Evolutionary conservation across 1,284 basidiomycete genomes (phyloP).

Genomic region (Ceratobasidium sp.): DNA sequence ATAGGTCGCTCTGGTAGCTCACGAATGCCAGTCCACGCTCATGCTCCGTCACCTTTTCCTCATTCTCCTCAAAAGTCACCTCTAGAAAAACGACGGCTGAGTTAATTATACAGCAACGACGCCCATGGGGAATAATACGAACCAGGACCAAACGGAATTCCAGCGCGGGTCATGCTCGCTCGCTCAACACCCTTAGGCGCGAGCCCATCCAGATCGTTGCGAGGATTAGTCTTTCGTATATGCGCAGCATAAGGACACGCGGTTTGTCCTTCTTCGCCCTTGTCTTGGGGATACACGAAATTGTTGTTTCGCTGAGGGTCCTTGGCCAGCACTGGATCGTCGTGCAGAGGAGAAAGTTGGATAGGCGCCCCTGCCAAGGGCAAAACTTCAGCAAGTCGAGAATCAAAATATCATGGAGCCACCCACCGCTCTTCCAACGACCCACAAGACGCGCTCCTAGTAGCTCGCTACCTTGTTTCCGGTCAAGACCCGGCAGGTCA

Average conservation of each 20-base stretch:
- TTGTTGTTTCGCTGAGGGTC: slow-evolving; percentile 60
- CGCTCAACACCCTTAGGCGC: slow-evolving; percentile 18
- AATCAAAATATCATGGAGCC: background rate
- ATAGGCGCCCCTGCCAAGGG: slow-evolving; percentile 58
- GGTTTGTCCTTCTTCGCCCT: slow-evolving; percentile 54
- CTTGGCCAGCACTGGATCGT: slow-evolving; percentile 57
- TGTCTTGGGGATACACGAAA: slow-evolving; percentile 58
- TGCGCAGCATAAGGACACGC: slow-evolving; percentile 68
- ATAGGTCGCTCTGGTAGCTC: slow-evolving; percentile 60
- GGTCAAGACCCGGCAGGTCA: slow-evolving; percentile 50
- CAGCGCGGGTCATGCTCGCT: slow-evolving; percentile 59
- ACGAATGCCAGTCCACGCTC: slow-evolving; percentile 64
- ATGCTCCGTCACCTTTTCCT: slow-evolving; percentile 55
- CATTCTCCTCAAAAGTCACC: slow-evolving; percentile 57
- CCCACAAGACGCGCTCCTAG: slow-evolving; percentile 67
- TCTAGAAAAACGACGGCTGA: slow-evolving; percentile 38
- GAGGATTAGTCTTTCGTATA: slow-evolving; percentile 66
- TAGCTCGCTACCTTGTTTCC: slow-evolving; percentile 60
- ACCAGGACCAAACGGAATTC: slow-evolving; percentile 62
- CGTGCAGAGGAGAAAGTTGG: slow-evolving; percentile 59
- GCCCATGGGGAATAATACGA: background rate
- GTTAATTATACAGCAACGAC: too few species aligned
- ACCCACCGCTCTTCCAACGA: slow-evolving; percentile 68
- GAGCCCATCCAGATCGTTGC: slow-evolving; percentile 57
- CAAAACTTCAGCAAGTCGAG: background rate